These are phyloP conservation scores for Sphaerulina populicola DNA, from an alignment of 2,329 filamentous ascomycete genomes.

Conservation along the genomic window DNA sequence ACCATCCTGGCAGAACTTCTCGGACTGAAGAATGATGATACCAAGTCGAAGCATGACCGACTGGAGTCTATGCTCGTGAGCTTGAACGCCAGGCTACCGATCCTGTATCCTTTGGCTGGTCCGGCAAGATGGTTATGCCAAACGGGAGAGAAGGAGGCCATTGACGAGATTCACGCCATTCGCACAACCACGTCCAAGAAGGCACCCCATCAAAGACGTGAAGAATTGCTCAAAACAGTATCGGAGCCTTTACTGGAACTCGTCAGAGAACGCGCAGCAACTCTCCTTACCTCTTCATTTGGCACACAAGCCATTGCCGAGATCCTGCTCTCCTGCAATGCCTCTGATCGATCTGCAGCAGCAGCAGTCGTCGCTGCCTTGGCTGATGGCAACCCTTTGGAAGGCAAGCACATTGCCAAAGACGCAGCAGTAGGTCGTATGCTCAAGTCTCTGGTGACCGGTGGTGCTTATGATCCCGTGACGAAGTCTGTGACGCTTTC, in stretches of 20 bases:
- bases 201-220: slow-evolving; percentile 64
- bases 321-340: slow-evolving; percentile 67
- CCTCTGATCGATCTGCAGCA: slow-evolving; percentile 44
- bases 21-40: slow-evolving; percentile 50
- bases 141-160: slow-evolving; percentile 53
- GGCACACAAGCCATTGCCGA: slow-evolving; percentile 82
- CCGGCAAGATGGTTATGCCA: slow-evolving; percentile 56
- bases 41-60: slow-evolving; percentile 40
- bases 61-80: slow-evolving; percentile 61
- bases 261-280: slow-evolving; percentile 58
- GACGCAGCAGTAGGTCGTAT: slow-evolving; percentile 64
- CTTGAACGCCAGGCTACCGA: slow-evolving; percentile 53
- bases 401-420: slow-evolving; percentile 52
- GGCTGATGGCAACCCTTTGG: slow-evolving; percentile 34
- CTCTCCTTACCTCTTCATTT: slow-evolving; percentile 66
- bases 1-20: slow-evolving; percentile 80
- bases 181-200: slow-evolving; percentile 87
- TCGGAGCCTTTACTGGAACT: slow-evolving; percentile 68
- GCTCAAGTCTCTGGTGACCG: slow-evolving; percentile 84
- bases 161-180: slow-evolving; percentile 70
- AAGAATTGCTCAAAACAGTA: slow-evolving; percentile 66
- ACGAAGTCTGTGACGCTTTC: slow-evolving; percentile 61
- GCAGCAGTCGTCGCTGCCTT: slow-evolving; percentile 55
- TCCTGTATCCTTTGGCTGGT: slow-evolving; percentile 73
- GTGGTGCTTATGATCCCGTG: slow-evolving; percentile 72